A percentile compares a stretch with the other conserved stretches of the same genome.
These are phyloP conservation scores for Claviceps pazoutovae DNA, from an alignment of 2,329 filamentous ascomycete species.

Conservation along the genomic window DNA sequence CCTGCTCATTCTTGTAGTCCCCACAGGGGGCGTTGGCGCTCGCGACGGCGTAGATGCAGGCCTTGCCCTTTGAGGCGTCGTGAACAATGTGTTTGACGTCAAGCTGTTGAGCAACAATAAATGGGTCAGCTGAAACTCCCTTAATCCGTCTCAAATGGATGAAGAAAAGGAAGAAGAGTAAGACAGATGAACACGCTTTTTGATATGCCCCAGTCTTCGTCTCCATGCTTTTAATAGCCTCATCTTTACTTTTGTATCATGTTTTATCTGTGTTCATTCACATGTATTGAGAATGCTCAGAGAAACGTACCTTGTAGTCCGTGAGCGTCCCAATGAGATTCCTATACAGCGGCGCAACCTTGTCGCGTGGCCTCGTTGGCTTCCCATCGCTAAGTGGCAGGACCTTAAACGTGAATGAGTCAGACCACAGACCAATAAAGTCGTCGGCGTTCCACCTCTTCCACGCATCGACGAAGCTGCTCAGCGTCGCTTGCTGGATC, in stretches of 20 bases:
- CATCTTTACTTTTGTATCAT: background rate
- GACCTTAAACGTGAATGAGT: background rate
- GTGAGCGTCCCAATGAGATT: background rate
- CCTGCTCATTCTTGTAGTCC: background rate
- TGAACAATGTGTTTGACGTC: background rate
- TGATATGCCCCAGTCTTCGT: background rate
- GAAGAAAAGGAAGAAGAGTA: background rate
- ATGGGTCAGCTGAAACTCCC: too few species aligned
- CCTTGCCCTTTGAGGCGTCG: background rate
- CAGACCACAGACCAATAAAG: background rate
- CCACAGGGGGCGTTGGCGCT: background rate
- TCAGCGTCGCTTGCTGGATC: background rate
- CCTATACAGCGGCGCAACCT: background rate
- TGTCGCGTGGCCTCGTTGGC: background rate
- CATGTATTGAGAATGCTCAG: too few species aligned
- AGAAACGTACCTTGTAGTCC: background rate
- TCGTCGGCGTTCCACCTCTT: background rate
- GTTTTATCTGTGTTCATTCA: background rate
- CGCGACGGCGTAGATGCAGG: background rate
- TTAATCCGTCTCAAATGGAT: background rate
- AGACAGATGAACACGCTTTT: too few species aligned
- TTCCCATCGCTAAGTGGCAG: background rate
- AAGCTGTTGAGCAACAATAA: too few species aligned
- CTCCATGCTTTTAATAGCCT: too few species aligned
- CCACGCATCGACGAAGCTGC: background rate